These are phyloP conservation scores for Rutstroemia sydowiana DNA, from an alignment of 2,329 filamentous ascomycete species.

Conservation along the genomic window DNA sequence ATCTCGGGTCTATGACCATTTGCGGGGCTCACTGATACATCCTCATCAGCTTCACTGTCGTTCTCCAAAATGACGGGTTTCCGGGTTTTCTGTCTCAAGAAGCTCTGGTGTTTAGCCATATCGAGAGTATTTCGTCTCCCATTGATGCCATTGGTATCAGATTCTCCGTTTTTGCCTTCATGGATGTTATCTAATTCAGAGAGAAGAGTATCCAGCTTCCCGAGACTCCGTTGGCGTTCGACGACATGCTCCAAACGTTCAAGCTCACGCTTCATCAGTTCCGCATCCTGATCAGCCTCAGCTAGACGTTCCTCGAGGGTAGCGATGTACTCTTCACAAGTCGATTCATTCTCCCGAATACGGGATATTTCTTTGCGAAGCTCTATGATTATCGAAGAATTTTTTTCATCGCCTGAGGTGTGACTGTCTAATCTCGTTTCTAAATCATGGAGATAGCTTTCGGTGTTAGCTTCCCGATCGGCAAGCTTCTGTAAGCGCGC, in stretches of 20 bases:
- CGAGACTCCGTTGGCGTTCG: conserved; percentile 88
- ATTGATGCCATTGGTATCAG: conserved; percentile 34
- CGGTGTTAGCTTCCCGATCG: conserved; percentile 85
- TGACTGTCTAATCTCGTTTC: conserved; percentile 87
- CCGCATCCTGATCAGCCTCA: conserved; percentile 90
- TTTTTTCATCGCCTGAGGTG: conserved; percentile 87
- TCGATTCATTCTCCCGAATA: conserved; percentile 80
- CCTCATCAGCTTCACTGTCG: conserved; percentile 24
- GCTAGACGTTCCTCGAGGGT: conserved; percentile 92
- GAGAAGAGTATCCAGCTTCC: conserved; percentile 86
- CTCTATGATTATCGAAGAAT: conserved; percentile 74
- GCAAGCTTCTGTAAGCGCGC: conserved; percentile 84
- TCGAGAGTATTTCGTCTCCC: conserved; percentile 33
- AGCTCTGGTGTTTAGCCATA: conserved; percentile 44
- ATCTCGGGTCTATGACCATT: conserved; percentile 20
- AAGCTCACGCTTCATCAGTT: conserved; percentile 95
- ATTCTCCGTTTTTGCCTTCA: conserved; percentile 40
- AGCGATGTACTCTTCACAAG: conserved; percentile 93
- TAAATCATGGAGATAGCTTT: conserved; percentile 86
- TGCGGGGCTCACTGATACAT: conserved; percentile 12
- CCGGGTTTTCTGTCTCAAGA: conserved; percentile 46
- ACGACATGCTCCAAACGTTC: conserved; percentile 91
- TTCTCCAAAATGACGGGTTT: conserved; percentile 48
- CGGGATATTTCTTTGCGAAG: conserved; percentile 86
- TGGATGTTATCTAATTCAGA: conserved; percentile 80